These are phyloP conservation scores for Aegilops bicornis DNA, from an alignment of 176 grass and related monocot species.

Conservation along the genomic window DNA sequence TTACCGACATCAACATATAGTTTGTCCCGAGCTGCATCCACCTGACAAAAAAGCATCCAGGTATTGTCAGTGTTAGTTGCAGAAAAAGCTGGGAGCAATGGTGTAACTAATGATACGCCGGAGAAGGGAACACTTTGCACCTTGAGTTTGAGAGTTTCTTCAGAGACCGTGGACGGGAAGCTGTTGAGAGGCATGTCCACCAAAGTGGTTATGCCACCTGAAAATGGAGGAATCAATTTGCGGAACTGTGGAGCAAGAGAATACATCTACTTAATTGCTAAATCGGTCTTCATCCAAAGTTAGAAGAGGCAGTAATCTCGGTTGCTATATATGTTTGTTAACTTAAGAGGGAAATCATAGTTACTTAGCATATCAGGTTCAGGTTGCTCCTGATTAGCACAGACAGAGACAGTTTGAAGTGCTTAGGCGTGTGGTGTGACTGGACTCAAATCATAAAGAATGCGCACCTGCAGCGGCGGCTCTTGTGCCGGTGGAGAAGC, in stretches of 20 bases:
- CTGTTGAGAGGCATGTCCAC: slow-evolving; percentile 99
- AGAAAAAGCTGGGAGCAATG: not conserved
- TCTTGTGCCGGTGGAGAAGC: slow-evolving; percentile 89
- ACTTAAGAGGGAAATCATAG: not conserved
- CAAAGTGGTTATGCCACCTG: slow-evolving; percentile 93
- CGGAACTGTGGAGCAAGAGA: not conserved
- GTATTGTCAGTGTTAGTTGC: not conserved
- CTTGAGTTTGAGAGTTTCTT: slow-evolving; percentile 91
- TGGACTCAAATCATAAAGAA: not conserved
- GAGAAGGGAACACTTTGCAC: slow-evolving; percentile 30
- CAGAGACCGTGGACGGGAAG: slow-evolving; percentile 77
- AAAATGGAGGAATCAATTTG: slow-evolving; percentile 5
- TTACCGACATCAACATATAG: slow-evolving; percentile 89
- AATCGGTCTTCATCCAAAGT: not conserved
- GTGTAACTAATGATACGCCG: not conserved
- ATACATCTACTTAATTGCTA: not conserved
- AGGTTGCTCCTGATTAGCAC: not conserved
- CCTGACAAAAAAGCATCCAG: slow-evolving; percentile 30
- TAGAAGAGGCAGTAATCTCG: not conserved
- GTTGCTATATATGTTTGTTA: not conserved
- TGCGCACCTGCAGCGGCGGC: slow-evolving; percentile 76
- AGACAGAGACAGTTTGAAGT: not conserved
- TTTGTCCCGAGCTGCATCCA: slow-evolving; percentile 73
- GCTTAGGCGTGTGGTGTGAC: not conserved
- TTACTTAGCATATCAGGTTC: not conserved